Evolutionary conservation across 208 protist species (phyloP).

Genomic region (Leishmania arabica): DNA sequence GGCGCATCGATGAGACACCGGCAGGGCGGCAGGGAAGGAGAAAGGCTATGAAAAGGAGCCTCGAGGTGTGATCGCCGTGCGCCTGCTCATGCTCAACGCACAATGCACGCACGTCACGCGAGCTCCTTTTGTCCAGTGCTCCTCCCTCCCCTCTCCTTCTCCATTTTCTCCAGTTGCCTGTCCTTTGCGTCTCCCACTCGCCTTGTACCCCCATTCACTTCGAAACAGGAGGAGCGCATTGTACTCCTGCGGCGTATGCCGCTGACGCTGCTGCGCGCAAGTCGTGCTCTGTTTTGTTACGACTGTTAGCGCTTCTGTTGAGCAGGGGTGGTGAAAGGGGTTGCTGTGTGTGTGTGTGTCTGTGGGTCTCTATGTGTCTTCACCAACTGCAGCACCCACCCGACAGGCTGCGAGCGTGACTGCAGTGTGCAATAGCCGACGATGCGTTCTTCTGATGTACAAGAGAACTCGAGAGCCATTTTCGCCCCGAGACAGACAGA

Average conservation of each 20-base stretch:
- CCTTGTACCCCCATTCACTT: background rate
- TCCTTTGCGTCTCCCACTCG: background rate
- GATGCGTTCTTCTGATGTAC: background rate
- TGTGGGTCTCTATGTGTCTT: background rate
- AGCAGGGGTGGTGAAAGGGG: background rate
- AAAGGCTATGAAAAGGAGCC: background rate
- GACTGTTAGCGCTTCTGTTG: background rate
- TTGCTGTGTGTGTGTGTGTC: background rate
- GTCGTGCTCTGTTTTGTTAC: background rate
- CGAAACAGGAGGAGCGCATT: background rate
- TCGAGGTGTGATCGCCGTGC: background rate
- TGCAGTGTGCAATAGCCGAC: background rate
- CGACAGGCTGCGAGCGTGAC: background rate
- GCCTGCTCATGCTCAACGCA: background rate
- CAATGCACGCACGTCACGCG: background rate
- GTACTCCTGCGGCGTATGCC: background rate
- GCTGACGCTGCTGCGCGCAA: constrained; percentile 3
- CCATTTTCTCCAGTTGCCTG: background rate
- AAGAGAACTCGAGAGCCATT: background rate
- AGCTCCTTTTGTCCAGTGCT: background rate
- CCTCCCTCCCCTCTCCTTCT: background rate
- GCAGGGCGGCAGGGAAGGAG: background rate
- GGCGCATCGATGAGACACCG: background rate
- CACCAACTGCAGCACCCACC: background rate
- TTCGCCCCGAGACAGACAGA: background rate